These are phyloP conservation scores for Penicillium arizonense DNA, from an alignment of 495 filamentous ascomycete genomes.

Conservation along the genomic window DNA sequence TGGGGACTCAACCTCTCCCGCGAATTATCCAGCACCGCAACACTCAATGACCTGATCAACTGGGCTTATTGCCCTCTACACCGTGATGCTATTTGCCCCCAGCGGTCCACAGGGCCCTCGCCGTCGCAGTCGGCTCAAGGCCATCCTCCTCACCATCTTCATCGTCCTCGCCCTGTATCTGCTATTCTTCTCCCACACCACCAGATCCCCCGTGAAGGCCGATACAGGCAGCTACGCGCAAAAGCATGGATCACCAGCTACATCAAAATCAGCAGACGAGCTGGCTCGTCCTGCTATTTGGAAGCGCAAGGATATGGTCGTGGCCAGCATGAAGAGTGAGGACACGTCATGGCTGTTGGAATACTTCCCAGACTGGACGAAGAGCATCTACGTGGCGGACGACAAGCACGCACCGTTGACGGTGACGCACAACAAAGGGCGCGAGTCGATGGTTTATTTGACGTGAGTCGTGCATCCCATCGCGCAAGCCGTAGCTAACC, in stretches of 20 bases:
- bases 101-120: constrained; percentile 39
- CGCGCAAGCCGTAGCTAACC: background rate
- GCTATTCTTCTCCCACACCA: constrained; percentile 32
- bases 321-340: constrained; percentile 52
- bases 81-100: constrained; percentile 39
- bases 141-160: constrained; percentile 40
- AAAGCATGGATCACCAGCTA: constrained; percentile 11
- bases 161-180: constrained; percentile 41
- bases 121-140: constrained; percentile 41
- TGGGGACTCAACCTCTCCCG: background rate
- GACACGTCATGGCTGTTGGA: constrained; percentile 57
- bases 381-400: constrained; percentile 54
- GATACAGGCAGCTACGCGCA: constrained; percentile 24
- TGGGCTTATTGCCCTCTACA: constrained; percentile 5
- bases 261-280: constrained; percentile 20
- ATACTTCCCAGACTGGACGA: constrained; percentile 46
- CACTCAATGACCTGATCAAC: constrained; percentile 11
- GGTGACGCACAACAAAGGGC: constrained; percentile 52
- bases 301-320: constrained; percentile 48
- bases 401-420: constrained; percentile 45
- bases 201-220: constrained; percentile 10
- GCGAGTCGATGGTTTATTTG: constrained; percentile 59
- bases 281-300: constrained; percentile 25
- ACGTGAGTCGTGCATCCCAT: constrained; percentile 43
- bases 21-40: background rate